Conservation (phyloP, 2,329 filamentous ascomycete genomes). For the Colletotrichum kahawae region DNA sequence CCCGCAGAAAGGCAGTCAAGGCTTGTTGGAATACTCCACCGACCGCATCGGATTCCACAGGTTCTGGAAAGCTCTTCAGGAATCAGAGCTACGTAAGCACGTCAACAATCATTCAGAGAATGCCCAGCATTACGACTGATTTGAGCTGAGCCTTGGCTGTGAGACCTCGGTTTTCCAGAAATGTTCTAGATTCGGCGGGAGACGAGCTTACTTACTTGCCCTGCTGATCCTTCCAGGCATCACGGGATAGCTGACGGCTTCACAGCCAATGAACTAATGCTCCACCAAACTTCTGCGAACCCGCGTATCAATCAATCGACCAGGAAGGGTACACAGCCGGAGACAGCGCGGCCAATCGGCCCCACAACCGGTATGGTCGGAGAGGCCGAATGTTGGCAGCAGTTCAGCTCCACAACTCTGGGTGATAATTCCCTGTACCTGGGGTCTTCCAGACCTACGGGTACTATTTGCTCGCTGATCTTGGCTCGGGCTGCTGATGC, state of each 20-base stretch:
- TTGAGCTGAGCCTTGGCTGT: not conserved
- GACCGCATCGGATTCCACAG: not conserved
- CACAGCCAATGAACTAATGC: not conserved
- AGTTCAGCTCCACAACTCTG: not conserved
- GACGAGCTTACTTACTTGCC: not conserved
- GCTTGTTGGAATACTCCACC: not conserved
- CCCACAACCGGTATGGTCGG: constrained; percentile 2
- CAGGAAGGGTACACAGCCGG: not conserved
- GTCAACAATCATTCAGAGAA: not conserved
- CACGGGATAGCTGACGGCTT: not conserved
- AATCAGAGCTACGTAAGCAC: not conserved
- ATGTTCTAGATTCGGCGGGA: not conserved
- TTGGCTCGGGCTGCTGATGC: not conserved
- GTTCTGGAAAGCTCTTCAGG: not conserved
- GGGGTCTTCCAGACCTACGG: not conserved
- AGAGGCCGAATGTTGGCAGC: not conserved
- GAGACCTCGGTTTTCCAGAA: not conserved
- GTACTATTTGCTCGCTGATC: not conserved
- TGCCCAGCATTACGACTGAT: not conserved
- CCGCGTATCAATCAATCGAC: not conserved
- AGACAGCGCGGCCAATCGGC: not conserved
- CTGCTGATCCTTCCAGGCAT: not conserved
- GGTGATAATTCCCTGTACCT: not conserved
- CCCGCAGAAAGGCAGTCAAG: not conserved
- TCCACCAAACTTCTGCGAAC: not conserved